Base-by-base conservation (phyloP, 768 basidiomycete genomes). In the Xerocomus brunneocitrinus region DNA sequence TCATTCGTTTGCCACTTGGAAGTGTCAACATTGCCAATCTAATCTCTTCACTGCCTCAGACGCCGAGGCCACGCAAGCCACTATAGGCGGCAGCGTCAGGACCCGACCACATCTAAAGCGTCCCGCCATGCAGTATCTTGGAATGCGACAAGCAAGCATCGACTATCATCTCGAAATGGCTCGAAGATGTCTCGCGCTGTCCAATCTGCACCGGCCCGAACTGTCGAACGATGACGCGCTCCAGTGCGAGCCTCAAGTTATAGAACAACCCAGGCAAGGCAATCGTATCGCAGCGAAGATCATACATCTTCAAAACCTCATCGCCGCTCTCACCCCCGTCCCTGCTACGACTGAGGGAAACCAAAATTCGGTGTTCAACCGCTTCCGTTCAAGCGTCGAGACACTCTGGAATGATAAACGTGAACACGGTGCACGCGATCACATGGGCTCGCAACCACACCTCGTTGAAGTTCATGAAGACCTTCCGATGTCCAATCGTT, bases 241-340 rank as follows among this genome's bases (percentile, higher is more conserved):
- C 13, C 38, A 30, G 19, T 28, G 38, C 19, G 51, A 58, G 31
- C 35, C 39, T 24, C 39, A 50, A 12, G 46, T 36, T 1, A 31
- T 14, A 40, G 54, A 58, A 4, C 50, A 47, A 32, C 45, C 57
- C 35, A 60, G 34, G 42, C 54, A 49, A 5, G 56, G 56, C 28
- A 48, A 46, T 38, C 56, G 63, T 3, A 65, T 58, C 52, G 56
- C 58, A 31, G 56, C 58, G 41, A 63, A 63, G 53, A 58, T 63
- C 46, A 3, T 40, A 31, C 63, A 66, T 47, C 56, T 66, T 36
- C 61, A 45, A 44, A 58, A 56, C 43, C n/a, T 55, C 35, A 52
- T 53, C 52, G 53, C 63, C 10, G 31, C 58, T 34, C 63, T 66
- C 47, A 22, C 58, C 6, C 63, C 61, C 27, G 41, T 64, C 38